These are phyloP conservation scores for Exophiala spinifera DNA, from an alignment of 2,329 filamentous ascomycete species.

Conservation along the genomic window DNA sequence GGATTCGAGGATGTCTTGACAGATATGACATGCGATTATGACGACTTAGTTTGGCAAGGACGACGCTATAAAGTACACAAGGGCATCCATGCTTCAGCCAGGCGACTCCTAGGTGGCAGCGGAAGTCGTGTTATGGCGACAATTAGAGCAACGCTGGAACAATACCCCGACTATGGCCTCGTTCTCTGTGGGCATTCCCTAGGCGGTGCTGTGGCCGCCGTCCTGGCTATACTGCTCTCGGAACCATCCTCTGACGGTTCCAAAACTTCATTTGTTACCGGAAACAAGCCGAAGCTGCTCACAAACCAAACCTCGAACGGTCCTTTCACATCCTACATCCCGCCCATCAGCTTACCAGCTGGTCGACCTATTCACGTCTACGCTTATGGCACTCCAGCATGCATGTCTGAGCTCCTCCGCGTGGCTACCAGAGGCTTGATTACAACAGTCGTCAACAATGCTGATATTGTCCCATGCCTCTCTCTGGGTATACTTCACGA, in stretches of 20 bases:
- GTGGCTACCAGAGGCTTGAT: conserved; percentile 70
- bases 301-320: conserved; percentile 22
- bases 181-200: conserved; percentile 68
- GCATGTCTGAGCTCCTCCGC: conserved; percentile 67
- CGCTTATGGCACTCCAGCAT: conserved; percentile 71
- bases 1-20: conserved; percentile 72
- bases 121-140: conserved; percentile 66
- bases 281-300: conserved; percentile 45
- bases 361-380: conserved; percentile 74
- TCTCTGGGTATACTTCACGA: conserved; percentile 73
- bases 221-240: conserved; percentile 68
- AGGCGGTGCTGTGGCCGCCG: conserved; percentile 66
- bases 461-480: conserved; percentile 70
- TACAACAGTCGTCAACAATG: conserved; percentile 69
- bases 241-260: conserved; percentile 49
- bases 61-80: conserved; percentile 69
- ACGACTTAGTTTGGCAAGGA: conserved; percentile 62
- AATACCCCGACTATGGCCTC: conserved; percentile 67
- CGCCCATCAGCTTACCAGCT: conserved; percentile 56
- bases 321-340: conserved; percentile 33
- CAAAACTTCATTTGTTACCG: conserved; percentile 60
- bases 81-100: conserved; percentile 69
- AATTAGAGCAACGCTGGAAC: conserved; percentile 62
- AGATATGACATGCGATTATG: conserved; percentile 72
- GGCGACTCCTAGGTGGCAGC: conserved; percentile 59